Percentiles rank a stretch among this genome's conserved stretches.
These are phyloP conservation scores for Backusella circina DNA, from an alignment of 192 early-diverging fungal species.

Conservation along the genomic window DNA sequence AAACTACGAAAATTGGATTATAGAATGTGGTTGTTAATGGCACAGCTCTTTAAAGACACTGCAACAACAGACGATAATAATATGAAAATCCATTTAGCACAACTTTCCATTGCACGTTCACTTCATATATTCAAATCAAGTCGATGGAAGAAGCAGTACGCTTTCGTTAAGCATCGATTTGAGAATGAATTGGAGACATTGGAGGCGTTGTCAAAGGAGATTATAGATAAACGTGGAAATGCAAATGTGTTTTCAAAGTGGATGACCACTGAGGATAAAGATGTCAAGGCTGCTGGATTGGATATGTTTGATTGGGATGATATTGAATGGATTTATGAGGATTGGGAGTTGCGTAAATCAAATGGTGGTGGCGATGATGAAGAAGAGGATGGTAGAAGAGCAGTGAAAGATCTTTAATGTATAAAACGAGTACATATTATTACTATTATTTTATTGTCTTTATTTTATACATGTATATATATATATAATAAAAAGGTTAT, in stretches of 20 bases:
- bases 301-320: constrained; percentile 24
- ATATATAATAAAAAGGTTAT: background rate
- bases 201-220: background rate
- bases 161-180: background rate
- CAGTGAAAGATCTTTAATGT: constrained; percentile 22
- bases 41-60: constrained; percentile 6
- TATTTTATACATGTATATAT: background rate
- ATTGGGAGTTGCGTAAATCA: constrained; percentile 14
- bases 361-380: constrained; percentile 7
- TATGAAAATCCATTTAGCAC: constrained; percentile 14
- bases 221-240: background rate
- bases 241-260: background rate
- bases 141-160: constrained; percentile 1
- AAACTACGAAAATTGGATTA: constrained; percentile 21
- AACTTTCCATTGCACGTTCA: constrained; percentile 11
- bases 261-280: background rate
- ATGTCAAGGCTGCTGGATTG: background rate
- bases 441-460: background rate
- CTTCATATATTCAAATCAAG: constrained; percentile 11
- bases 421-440: background rate
- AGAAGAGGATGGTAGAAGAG: background rate
- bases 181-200: background rate
- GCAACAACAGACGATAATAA: background rate
- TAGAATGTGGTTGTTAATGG: constrained; percentile 20
- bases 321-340: constrained; percentile 23